These are phyloP conservation scores for Tuber aestivum DNA, from an alignment of 495 filamentous ascomycete species.

Conservation along the genomic window DNA sequence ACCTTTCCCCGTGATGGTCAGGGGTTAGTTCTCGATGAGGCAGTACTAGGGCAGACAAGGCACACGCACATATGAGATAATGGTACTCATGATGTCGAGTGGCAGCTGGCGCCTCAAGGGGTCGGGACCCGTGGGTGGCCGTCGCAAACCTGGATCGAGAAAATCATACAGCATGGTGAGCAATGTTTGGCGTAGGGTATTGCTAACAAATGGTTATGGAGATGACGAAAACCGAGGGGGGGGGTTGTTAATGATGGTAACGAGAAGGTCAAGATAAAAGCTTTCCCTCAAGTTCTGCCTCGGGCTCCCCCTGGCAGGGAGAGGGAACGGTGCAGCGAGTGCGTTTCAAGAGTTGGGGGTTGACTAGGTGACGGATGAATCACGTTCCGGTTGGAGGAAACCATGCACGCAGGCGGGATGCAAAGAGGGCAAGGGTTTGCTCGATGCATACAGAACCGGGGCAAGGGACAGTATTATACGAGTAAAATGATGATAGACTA, in stretches of 20 bases:
- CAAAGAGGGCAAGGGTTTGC: not conserved
- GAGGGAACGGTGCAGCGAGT: not conserved
- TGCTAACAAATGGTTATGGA: not conserved
- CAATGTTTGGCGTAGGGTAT: not conserved
- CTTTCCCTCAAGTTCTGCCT: not conserved
- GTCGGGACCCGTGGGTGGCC: constrained; percentile 16
- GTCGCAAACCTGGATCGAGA: not conserved
- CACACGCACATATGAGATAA: constrained; percentile 22
- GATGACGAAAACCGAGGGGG: not conserved
- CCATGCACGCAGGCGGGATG: not conserved
- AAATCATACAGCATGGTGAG: not conserved
- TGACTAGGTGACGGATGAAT: not conserved
- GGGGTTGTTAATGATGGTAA: not conserved
- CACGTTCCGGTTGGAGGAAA: not conserved
- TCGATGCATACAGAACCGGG: not conserved
- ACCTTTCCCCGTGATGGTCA: constrained; percentile 15
- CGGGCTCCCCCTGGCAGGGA: not conserved
- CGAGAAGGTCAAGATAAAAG: not conserved
- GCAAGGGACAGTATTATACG: too few relatives aligned
- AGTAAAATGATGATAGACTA: too few relatives aligned
- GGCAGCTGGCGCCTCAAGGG: constrained; percentile 27
- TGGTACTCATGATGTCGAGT: constrained; percentile 31
- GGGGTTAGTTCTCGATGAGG: constrained; percentile 1
- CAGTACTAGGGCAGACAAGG: not conserved
- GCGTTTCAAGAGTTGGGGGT: not conserved